Evolutionary conservation across 352 stramenopile species (phyloP), one percentile per base, ranked within the genome.

Genomic region (Pythium inflatum): DNA sequence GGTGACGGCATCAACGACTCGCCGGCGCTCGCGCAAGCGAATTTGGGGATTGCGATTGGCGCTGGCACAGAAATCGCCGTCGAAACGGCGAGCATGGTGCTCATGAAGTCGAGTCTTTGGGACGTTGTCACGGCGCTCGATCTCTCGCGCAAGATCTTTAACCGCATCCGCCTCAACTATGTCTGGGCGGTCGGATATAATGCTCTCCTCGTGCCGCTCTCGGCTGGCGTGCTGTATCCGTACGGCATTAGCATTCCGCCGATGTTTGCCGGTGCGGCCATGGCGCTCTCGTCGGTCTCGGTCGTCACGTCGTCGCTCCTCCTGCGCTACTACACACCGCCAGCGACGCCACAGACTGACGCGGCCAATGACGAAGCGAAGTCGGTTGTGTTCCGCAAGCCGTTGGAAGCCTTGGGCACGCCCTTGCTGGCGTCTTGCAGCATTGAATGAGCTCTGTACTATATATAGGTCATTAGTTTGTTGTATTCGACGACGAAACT

Each of bases 1-100:
- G 97, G 97, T 8, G 97, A 99, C 73, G 97, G 97, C 31, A 97
- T 99, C 71, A 99, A 99, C 77, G 98, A 99, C 79, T 98, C 96
- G 20, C 97, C 98, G 33, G 98, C 98, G 13, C 75, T 99, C 25
- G 97, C 97, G 4, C 90, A 98, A 81, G 97, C 98, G 5, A 91
- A 99, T 75, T 79, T 99, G 20, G 98, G 98, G 11, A 98, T 99
- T 43, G 96, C 96, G 20, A 95, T 98, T 27, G 97, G 96, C 11
- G 92, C 86, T 46, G 97, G 97, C 46, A 98, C 96, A 25, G 94
- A 99, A 66, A 98, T 99, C 69, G 98, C 98, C 3, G 93, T 99
- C 16, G 98, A 99, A 79, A 98, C 97, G 25, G 97, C 96, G 2
- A 95, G 97, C 57, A 97, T 99, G 77, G 87, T 95, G 61, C 81